phyloP scores from a whole-genome alignment of 208 protist species.

The Porcisia deanei region DNA sequence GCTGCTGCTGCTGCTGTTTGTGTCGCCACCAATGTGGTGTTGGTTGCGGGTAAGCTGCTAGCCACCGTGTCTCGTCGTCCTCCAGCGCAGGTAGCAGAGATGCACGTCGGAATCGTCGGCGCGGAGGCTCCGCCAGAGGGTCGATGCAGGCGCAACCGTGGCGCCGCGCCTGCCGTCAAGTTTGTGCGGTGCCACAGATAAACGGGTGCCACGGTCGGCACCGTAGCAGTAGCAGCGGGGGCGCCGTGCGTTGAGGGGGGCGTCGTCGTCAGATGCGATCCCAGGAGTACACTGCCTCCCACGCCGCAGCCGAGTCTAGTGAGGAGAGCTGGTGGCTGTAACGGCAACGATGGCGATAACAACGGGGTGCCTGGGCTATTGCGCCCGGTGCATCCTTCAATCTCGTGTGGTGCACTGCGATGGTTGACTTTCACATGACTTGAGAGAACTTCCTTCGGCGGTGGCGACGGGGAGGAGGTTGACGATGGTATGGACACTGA shows the following conservation, averaged over 20 bases:
- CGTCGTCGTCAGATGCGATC: not conserved
- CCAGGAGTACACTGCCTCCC: not conserved
- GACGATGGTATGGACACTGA: not conserved
- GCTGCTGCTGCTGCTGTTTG: not conserved
- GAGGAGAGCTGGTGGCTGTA: not conserved
- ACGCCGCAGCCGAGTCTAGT: not conserved
- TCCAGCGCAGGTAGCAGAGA: not conserved
- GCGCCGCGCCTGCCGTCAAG: too few species aligned
- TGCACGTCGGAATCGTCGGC: not conserved
- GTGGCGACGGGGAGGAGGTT: not conserved
- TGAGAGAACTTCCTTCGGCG: not conserved
- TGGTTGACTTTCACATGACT: not conserved
- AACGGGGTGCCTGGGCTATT: not conserved
- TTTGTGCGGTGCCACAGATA: constrained; percentile 8
- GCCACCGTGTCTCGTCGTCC: not conserved
- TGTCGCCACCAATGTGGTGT: too few species aligned
- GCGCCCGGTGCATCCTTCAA: not conserved
- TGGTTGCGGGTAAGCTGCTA: not conserved
- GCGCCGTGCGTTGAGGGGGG: not conserved
- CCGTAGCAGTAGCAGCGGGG: not conserved
- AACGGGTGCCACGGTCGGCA: not conserved
- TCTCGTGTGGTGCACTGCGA: not conserved
- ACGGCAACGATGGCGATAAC: not conserved
- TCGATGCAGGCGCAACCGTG: constrained; percentile 4
- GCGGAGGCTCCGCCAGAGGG: not conserved